These are phyloP conservation scores for Apophysomyces elegans DNA, from an alignment of 371 early-diverging fungal genomes.

Conservation along the genomic window DNA sequence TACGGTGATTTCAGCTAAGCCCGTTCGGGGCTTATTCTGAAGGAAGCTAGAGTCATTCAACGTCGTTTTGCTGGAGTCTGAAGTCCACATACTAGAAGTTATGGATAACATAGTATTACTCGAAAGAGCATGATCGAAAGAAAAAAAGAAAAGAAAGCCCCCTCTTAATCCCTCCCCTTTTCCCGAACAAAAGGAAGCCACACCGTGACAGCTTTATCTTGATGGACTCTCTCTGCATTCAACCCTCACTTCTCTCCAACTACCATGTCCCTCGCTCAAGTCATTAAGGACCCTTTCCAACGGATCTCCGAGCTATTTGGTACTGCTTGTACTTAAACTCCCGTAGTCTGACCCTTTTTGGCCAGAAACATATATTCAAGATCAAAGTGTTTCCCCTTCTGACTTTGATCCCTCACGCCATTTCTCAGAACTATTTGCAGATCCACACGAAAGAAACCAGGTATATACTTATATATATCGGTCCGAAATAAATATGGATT, in stretches of 20 bases:
- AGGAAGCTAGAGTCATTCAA: conserved; percentile 2
- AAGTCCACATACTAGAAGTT: conserved; percentile 11
- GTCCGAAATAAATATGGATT: not conserved
- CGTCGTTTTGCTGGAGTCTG: conserved; percentile 9
- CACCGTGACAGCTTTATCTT: conserved; percentile 16
- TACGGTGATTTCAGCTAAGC: conserved; percentile 44
- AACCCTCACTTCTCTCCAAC: not conserved
- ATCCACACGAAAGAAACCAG: conserved; percentile 16
- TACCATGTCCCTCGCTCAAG: conserved; percentile 8
- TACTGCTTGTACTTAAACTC: not conserved
- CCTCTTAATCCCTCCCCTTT: not conserved
- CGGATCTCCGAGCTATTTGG: conserved; percentile 22
- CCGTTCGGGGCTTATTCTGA: conserved; percentile 17
- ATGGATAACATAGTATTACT: conserved; percentile 8
- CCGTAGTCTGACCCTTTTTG: conserved; percentile 3
- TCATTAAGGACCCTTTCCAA: conserved; percentile 16
- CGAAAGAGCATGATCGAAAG: conserved; percentile 8
- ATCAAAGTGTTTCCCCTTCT: conserved; percentile 13
- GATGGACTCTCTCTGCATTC: conserved; percentile 4
- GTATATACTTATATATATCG: conserved; percentile 15
- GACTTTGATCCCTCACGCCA: conserved; percentile 27
- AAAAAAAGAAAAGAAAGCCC: not conserved
- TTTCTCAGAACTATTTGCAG: conserved; percentile 23
- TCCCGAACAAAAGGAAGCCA: conserved; percentile 3
- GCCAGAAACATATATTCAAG: conserved; percentile 20